These are phyloP conservation scores for Vitis riparia DNA, from an alignment of 164 flowering plant genomes.

Conservation along the genomic window DNA sequence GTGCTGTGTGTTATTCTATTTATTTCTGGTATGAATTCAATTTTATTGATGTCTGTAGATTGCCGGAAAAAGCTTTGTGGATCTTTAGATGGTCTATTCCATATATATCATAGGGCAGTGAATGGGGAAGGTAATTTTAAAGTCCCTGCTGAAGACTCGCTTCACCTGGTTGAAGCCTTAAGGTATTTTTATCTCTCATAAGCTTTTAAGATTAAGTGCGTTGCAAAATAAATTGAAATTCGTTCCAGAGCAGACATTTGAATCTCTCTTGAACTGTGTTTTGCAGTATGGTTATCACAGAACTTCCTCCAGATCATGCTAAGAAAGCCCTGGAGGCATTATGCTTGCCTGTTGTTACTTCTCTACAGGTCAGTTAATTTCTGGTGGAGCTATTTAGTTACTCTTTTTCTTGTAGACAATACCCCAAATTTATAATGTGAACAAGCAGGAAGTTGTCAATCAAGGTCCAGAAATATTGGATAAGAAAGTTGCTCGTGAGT, in stretches of 20 bases:
- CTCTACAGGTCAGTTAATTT: constrained; percentile 68
- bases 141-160: constrained; percentile 84
- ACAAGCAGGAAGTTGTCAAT: constrained; percentile 68
- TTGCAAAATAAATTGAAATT: neutral
- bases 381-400: neutral
- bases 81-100: constrained; percentile 83
- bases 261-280: neutral
- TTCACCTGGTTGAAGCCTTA: constrained; percentile 92
- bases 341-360: constrained; percentile 77
- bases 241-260: neutral
- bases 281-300: constrained; percentile 89
- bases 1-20: no score
- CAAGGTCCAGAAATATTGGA: constrained; percentile 71
- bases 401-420: neutral
- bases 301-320: constrained; percentile 91
- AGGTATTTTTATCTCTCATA: constrained; percentile 49
- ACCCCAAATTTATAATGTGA: constrained; percentile 8
- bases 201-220: neutral
- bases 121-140: constrained; percentile 74
- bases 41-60: constrained; percentile 39
- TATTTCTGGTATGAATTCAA: neutral
- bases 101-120: constrained; percentile 72
- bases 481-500: constrained; percentile 75
- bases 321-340: constrained; percentile 82
- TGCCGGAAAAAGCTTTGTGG: constrained; percentile 91